Evolutionary conservation across 1,139 yeast species (phyloP), one percentile per base, ranked within the genome.

Genomic region (Eremothecium sinecaudum): DNA sequence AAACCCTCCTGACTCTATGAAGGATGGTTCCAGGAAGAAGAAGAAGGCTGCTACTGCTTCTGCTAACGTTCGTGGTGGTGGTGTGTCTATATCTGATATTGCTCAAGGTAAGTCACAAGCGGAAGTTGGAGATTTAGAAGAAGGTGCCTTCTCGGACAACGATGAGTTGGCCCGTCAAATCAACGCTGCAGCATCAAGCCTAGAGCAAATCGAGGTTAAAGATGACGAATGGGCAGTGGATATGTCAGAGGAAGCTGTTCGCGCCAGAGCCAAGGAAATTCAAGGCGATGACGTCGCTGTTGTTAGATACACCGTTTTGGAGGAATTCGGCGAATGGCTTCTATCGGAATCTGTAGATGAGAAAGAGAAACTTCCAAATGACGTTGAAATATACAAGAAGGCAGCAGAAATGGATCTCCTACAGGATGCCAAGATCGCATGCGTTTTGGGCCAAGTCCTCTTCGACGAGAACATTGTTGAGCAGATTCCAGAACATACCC

Each of bases 181-280:
- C 60, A 77, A 81, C 50, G 86, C 87, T 30, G 94, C 82, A 57
- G 94, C 93, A 18, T 79, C 86, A 10, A 75, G 70, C 34, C 67
- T 82, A 45, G 63, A 62, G 24, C 58, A 64, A 21, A 68, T 69
- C 43, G 71, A 73, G 39, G 75, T 80, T 38, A 78, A 75, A 46
- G 95, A 86, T 55, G 96, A 83, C 50, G 94, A 84, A 46, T 90
- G 98, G 98, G 86, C 97, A 14, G 96, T 87, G 34, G 99, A 90
- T 59, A 82, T 90, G 75, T 82, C 95, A 34, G 94, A 82, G 58
- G 98, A 86, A 62, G 98, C 98, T 36, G 84, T 92, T 48, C 80
- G 82, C 55, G 86, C 83, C 28, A 82, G 99, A 64, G 95, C 94
- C 37, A 69, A 76, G 53, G 93, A 81, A 56, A 69, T 87, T 45